A percentile compares a stretch with the other conserved stretches of the same genome.
phyloP scores from a whole-genome alignment of 768 basidiomycete genomes.

The Russula sp. region DNA sequence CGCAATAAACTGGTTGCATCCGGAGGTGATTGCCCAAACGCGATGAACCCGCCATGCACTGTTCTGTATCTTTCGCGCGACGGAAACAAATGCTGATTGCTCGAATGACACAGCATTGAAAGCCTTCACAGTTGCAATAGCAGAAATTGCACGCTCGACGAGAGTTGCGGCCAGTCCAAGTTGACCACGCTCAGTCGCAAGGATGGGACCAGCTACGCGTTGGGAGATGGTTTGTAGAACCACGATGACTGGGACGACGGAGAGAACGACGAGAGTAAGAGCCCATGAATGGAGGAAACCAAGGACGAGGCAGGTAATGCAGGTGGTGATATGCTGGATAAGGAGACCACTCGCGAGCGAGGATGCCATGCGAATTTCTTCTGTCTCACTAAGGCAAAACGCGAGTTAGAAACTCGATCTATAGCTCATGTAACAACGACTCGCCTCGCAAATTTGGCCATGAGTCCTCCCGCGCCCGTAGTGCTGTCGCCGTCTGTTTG shows the following conservation, averaged over 20 bases:
- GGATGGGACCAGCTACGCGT: constrained; percentile 56
- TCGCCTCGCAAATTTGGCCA: constrained; percentile 88
- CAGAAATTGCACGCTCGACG: constrained; percentile 67
- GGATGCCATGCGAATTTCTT: constrained; percentile 83
- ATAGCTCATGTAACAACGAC: constrained; percentile 5
- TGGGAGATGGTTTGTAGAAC: constrained; percentile 75
- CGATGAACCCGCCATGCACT: constrained; percentile 50
- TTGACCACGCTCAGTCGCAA: constrained; percentile 58
- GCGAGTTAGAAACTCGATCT: background rate
- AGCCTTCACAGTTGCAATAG: constrained; percentile 87
- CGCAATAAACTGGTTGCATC: constrained; percentile 70
- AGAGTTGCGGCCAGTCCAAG: constrained; percentile 70
- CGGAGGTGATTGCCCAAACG: constrained; percentile 72
- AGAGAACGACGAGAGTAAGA: constrained; percentile 88
- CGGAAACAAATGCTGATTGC: constrained; percentile 40
- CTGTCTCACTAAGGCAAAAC: constrained; percentile 66
- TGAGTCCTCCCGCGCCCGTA: constrained; percentile 81
- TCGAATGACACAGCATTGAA: constrained; percentile 73
- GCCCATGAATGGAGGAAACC: constrained; percentile 75
- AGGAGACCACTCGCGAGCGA: constrained; percentile 74
- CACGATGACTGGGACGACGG: constrained; percentile 77
- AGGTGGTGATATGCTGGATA: constrained; percentile 77
- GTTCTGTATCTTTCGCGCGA: constrained; percentile 40
- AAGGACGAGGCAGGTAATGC: constrained; percentile 71
- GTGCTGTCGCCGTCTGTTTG: constrained; percentile 41